Conservation (phyloP, 2,329 filamentous ascomycete species). For the Venturia pyrina region DNA sequence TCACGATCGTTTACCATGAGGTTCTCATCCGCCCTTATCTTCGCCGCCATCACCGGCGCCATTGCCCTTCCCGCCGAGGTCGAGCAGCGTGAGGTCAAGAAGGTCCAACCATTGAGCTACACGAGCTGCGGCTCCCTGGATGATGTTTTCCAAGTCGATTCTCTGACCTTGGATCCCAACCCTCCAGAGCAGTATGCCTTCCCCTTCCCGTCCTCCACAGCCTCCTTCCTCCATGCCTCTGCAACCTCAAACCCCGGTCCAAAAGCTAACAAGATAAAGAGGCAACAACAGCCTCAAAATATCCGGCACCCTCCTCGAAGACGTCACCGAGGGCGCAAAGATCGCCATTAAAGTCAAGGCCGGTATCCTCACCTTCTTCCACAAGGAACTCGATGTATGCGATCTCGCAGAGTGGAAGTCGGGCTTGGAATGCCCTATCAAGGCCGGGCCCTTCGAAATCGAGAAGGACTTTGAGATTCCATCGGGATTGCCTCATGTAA, state of each 20-base stretch:
- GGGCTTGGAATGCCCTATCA: neutral
- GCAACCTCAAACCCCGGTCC: neutral
- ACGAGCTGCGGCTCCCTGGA: neutral
- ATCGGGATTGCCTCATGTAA: neutral
- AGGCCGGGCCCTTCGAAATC: neutral
- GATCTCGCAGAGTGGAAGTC: neutral
- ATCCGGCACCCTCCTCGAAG: neutral
- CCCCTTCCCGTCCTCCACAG: neutral
- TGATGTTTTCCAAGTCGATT: neutral
- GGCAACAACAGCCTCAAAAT: neutral
- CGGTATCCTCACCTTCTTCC: neutral
- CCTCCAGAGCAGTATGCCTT: neutral
- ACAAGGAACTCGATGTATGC: neutral
- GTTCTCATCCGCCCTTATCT: slow-evolving; percentile 1
- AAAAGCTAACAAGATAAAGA: neutral
- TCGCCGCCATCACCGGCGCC: neutral
- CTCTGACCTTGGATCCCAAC: neutral
- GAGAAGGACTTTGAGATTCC: neutral
- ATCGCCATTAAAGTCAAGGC: neutral
- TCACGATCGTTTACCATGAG: neutral
- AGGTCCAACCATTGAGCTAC: neutral
- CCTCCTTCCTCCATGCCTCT: too few species aligned
- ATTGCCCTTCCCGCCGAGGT: neutral
- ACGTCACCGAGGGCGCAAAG: neutral
- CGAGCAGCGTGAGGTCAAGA: neutral